These are phyloP conservation scores for Trypanosoma avium DNA, from an alignment of 208 protist species.

Conservation along the genomic window DNA sequence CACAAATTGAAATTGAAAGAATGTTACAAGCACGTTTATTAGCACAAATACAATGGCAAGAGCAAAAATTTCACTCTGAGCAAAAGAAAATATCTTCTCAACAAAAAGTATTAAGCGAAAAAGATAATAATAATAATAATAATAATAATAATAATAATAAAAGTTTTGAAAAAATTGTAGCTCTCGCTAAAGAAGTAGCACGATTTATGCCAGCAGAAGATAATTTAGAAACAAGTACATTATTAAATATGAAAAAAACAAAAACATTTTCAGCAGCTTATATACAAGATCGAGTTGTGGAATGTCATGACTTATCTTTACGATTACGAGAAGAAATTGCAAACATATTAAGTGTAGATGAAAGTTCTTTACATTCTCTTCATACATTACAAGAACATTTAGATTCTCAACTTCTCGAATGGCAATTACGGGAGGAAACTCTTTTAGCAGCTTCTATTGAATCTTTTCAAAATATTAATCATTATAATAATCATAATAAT, in stretches of 20 bases:
- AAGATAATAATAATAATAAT: too few species aligned
- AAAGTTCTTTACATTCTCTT: not conserved
- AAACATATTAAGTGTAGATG: not conserved
- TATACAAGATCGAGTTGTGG: constrained; percentile 4
- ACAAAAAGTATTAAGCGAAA: too few species aligned
- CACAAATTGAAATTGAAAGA: constrained; percentile 9
- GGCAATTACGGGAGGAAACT: constrained; percentile 6
- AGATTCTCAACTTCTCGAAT: not conserved
- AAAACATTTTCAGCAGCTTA: not conserved
- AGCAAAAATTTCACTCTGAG: not conserved
- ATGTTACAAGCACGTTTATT: constrained; percentile 6
- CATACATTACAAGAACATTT: not conserved
- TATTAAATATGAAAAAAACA: too few species aligned
- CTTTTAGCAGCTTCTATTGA: not conserved
- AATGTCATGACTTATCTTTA: constrained; percentile 1
- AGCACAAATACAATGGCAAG: constrained; percentile 10
- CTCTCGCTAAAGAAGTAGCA: constrained; percentile 10
- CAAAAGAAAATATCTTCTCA: not conserved
- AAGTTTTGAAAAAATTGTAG: constrained; percentile 10
- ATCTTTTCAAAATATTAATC: too few species aligned
- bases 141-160: too few species aligned
- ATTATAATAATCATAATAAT: too few species aligned
- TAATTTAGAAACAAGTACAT: not conserved
- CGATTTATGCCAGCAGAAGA: not conserved
- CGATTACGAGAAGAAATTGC: not conserved